These are phyloP conservation scores for Beauveria rudraprayagi DNA, from an alignment of 2,329 filamentous ascomycete species.

Conservation along the genomic window DNA sequence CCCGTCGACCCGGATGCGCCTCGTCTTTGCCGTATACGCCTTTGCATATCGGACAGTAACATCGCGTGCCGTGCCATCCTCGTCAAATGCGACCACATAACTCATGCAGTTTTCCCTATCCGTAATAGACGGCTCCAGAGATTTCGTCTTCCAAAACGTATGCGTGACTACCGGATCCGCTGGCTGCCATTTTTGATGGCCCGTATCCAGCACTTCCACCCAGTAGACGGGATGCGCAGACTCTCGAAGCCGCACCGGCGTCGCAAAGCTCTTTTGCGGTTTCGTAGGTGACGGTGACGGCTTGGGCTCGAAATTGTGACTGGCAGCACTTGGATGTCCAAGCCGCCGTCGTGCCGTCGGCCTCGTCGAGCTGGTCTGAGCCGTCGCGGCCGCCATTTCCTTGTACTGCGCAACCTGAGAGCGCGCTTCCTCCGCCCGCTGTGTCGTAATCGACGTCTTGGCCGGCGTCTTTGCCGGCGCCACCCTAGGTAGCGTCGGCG, in stretches of 20 bases:
- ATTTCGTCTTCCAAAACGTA: slow-evolving; percentile 63
- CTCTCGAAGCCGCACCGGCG: slow-evolving; percentile 47
- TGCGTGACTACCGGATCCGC: slow-evolving; percentile 78
- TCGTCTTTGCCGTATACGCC: slow-evolving; percentile 83
- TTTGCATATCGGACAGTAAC: slow-evolving; percentile 85
- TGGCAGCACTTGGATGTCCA: slow-evolving; percentile 47
- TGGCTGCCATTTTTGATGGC: slow-evolving; percentile 84
- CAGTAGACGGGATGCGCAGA: slow-evolving; percentile 81
- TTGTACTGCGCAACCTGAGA: slow-evolving; percentile 35
- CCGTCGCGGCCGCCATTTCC: slow-evolving; percentile 20
- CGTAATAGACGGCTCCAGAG: slow-evolving; percentile 73
- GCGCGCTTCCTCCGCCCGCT: slow-evolving; percentile 20
- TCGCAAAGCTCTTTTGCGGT: slow-evolving; percentile 3
- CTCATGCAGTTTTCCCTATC: slow-evolving; percentile 69
- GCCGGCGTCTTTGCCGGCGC: slow-evolving; percentile 21
- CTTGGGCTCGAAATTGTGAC: slow-evolving; percentile 40
- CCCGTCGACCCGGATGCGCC: slow-evolving; percentile 68
- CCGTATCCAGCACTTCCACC: slow-evolving; percentile 84
- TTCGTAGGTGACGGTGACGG: slow-evolving; percentile 29
- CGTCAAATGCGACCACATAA: slow-evolving; percentile 82
- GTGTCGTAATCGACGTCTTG: slow-evolving; percentile 26
- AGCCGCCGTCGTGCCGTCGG: slow-evolving; percentile 39
- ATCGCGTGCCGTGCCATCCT: slow-evolving; percentile 69
- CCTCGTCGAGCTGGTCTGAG: slow-evolving; percentile 21
- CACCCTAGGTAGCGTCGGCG: slow-evolving; percentile 39